Base-by-base conservation (phyloP, 73 alveolate species). In the Paraurostyla sp. region DNA sequence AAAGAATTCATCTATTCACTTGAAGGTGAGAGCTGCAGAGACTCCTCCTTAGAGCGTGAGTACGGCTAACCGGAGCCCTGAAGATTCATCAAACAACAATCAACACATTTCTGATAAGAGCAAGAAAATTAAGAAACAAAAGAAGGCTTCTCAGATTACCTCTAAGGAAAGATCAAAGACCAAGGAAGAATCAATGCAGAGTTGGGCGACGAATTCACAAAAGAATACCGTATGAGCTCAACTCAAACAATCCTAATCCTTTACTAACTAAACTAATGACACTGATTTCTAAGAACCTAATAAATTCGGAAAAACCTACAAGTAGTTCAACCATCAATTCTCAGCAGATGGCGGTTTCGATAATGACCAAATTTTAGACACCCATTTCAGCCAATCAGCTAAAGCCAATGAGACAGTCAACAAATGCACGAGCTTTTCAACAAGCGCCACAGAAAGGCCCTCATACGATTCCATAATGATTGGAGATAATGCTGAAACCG, bases 181-280 rank as follows among this genome's bases (percentile, higher is more conserved):
- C n/a, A n/a, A n/a, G 13, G 78, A 29, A 60, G 32, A 29, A 2
- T 7, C 13, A 29, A 60, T 60, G 78, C 78, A 60, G 25, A 9
- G 35, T 60, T 9, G 22, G 9, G 78, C 45, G 22, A 9, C 9
- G 23, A 20, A 25, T 3, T 6, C 20, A 3, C 32, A 9, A 27
- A 60, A 60, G 45, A 27, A 60, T 11, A 6, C 78, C 32, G 51
- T 29, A 60, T 60, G 78, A 60, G 78, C 78, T n/a, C n/a, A n/a
- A 30, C 7, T 13, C 78, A 60, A 23, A 3, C 7, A 2, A 11
- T 9, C 38, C 13, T 20, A 25, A 9, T 52, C 69, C 69, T 35
- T 52, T 35, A 25, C 13, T 18, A 9, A 6, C 69, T 9, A 52
- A 52, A 52, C 23, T 52, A 18, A 52, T 18, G 23, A 18, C 23